Base-by-base conservation (phyloP, 108 stramenopile species). In the Cylindrotheca fusiformis region DNA sequence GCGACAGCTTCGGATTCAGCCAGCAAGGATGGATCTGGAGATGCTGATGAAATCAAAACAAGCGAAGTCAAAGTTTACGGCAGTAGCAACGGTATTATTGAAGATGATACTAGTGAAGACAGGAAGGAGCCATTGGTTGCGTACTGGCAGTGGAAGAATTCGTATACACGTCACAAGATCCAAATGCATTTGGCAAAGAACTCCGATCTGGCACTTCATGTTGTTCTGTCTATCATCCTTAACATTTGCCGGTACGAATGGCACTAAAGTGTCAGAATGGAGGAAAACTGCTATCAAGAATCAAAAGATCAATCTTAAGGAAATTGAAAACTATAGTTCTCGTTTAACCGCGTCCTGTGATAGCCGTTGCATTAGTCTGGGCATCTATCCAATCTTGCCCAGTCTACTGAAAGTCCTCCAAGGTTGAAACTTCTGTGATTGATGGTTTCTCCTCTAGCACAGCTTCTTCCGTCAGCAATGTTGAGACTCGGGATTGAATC, bases 91-190 rank as follows among this genome's bases (percentile, higher is more conserved):
- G 51, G 24, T 22, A 23, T 24, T 52, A 22, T 52, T 14, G 24
- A 52, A 20, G 1, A 19, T 21, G 46, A 46, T 18, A 2, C 12
- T 24, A 27, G 21, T 26, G 32, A 32, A 52, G 63, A 65, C 17
- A 32, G 55, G 22, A 46, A 63, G 20, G 36, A 81, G 49, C 67
- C 75, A n/a, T 55, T 81, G 32, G 62, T 77, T 44, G 67, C 63
- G n/a, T 81, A 73, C 36, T 81, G 75, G 72, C 29, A 26, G 1
- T 81, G 80, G 80, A 76, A 77, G 50, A 59, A 81, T 47, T 60
- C 72, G 10, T 58, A 60, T 12, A 55, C 44, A 8, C 54, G 68
- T 14, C 76, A 81, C 51, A 73, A 77, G 45, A 71, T 81, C 60
- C 61, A 73, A 26, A 50, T 81, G 64, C 80, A 81, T 54, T 41